Evolutionary conservation across 768 basidiomycete genomes (phyloP).

Genomic region (Cystofilobasidium ferigula): DNA sequence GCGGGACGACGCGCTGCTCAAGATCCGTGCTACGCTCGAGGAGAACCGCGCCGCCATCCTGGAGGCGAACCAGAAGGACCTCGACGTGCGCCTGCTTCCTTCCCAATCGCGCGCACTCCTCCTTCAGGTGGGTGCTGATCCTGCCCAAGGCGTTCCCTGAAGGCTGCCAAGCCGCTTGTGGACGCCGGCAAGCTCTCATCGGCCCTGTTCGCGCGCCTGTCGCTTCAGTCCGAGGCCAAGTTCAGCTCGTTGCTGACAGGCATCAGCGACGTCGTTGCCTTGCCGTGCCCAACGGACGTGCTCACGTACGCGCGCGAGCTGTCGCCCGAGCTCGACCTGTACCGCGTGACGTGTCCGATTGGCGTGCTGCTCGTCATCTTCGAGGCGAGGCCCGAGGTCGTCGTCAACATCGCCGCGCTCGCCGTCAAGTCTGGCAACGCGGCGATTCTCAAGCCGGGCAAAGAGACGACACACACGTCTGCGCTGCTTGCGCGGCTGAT

Average conservation of each 20-base stretch:
- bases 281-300: slow-evolving; percentile 75
- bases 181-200: slow-evolving; percentile 71
- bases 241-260: slow-evolving; percentile 92
- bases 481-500: slow-evolving; percentile 67
- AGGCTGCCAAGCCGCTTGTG: slow-evolving; percentile 70
- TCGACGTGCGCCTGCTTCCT: slow-evolving; percentile 47
- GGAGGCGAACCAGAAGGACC: slow-evolving; percentile 66
- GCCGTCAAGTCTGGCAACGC: slow-evolving; percentile 95
- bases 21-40: slow-evolving; percentile 58
- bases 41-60: slow-evolving; percentile 58
- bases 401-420: slow-evolving; percentile 89
- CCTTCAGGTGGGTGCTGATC: neutral
- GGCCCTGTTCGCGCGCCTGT: slow-evolving; percentile 73
- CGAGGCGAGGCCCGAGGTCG: slow-evolving; percentile 92
- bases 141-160: neutral
- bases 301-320: slow-evolving; percentile 83
- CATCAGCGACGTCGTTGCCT: slow-evolving; percentile 67
- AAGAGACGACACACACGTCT: slow-evolving; percentile 78
- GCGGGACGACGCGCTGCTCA: slow-evolving; percentile 58
- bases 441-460: slow-evolving; percentile 93
- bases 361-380: slow-evolving; percentile 94
- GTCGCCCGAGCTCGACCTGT: slow-evolving; percentile 74
- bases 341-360: slow-evolving; percentile 90
- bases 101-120: neutral
- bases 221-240: slow-evolving; percentile 55